Conservation (phyloP, 148 eudicot species). For the Drosera capensis region DNA sequence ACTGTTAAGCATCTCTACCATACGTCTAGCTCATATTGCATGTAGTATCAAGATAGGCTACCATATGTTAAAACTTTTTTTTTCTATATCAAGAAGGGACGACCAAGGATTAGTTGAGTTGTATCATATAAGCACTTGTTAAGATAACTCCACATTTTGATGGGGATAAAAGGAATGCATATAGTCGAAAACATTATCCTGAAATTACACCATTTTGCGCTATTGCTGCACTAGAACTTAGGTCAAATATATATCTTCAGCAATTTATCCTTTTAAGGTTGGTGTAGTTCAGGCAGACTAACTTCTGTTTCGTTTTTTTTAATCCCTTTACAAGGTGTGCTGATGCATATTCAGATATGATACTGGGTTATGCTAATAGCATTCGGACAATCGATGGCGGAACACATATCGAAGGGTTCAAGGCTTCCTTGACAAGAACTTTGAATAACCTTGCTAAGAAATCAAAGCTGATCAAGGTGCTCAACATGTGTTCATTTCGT, state of each 20-base stretch:
- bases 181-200: no score
- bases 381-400: slow-evolving; percentile 98
- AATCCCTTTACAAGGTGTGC: slow-evolving; percentile 44
- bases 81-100: no score
- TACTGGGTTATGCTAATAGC: slow-evolving; percentile 95
- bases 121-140: no score
- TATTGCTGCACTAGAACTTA: no score
- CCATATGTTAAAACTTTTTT: no score
- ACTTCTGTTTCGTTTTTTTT: neutral
- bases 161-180: no score
- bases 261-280: neutral
- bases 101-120: no score
- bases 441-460: slow-evolving; percentile 72
- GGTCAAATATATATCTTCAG: neutral
- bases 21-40: no score
- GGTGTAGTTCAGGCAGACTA: neutral
- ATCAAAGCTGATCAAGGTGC: slow-evolving; percentile 79
- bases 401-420: slow-evolving; percentile 90
- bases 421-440: slow-evolving; percentile 78
- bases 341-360: slow-evolving; percentile 89
- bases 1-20: no score
- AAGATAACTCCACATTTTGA: no score
- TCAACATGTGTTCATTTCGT: neutral
- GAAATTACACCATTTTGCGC: no score
- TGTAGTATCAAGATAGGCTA: no score